A percentile compares a stretch with the other conserved stretches of the same genome.
phyloP scores from a whole-genome alignment of 257 asterid genomes.

The Henckelia pumila region DNA sequence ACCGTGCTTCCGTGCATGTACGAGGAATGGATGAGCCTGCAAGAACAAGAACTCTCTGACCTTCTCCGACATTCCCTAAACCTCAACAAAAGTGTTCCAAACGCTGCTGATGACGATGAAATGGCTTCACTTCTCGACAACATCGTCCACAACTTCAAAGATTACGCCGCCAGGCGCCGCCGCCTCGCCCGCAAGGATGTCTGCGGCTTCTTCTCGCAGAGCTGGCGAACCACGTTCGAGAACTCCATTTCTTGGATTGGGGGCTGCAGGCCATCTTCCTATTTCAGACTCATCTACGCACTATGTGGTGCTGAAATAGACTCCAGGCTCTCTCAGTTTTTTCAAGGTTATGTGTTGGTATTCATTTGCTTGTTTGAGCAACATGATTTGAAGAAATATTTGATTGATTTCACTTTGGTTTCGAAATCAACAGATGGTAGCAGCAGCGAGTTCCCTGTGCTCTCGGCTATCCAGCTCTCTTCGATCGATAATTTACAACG shows the following conservation, averaged over 20 bases:
- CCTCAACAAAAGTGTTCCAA: neutral
- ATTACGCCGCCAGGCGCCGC: slow-evolving; percentile 12
- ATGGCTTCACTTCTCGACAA: slow-evolving; percentile 2
- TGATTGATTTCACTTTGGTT: neutral
- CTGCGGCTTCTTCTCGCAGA: slow-evolving; percentile 18
- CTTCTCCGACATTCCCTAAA: slow-evolving; percentile 14
- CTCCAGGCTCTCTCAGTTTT: slow-evolving; percentile 1
- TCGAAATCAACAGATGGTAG: neutral
- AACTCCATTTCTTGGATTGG: slow-evolving; percentile 25
- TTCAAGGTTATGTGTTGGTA: slow-evolving; percentile 2
- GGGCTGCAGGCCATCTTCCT: slow-evolving; percentile 29
- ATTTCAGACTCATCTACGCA: slow-evolving; percentile 25
- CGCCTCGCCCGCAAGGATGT: slow-evolving; percentile 12
- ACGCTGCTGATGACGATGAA: neutral
- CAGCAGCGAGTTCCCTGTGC: slow-evolving; percentile 15
- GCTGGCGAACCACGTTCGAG: slow-evolving; percentile 25
- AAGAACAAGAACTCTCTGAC: slow-evolving; percentile 27
- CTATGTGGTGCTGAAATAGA: slow-evolving; percentile 27
- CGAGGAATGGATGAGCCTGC: slow-evolving; percentile 29
- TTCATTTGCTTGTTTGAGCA: too few species aligned
- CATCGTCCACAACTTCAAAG: slow-evolving; percentile 10
- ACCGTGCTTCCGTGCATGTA: slow-evolving; percentile 3
- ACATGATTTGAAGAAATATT: too few species aligned
- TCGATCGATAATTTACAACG: slow-evolving; percentile 24
- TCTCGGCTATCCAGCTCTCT: slow-evolving; percentile 13